These are phyloP conservation scores for Eutrema japonicum DNA, from an alignment of 345 rosid species.

Conservation along the genomic window DNA sequence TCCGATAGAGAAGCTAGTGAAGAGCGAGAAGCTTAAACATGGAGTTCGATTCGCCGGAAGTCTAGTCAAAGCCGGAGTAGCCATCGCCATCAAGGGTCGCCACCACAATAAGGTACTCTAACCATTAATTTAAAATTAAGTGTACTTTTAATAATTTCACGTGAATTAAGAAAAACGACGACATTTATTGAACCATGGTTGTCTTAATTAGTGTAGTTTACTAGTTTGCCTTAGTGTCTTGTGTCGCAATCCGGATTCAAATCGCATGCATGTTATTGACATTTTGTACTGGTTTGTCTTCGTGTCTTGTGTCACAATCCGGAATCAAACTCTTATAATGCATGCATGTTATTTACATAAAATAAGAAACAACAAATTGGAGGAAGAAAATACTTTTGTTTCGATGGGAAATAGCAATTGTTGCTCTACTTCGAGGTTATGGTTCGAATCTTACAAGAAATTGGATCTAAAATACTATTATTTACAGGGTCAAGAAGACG, in stretches of 20 bases:
- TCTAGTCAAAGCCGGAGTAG: conserved; percentile 64
- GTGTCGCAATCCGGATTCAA: not conserved
- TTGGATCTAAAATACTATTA: not conserved
- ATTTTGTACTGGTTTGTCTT: not conserved
- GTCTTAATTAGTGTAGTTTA: not conserved
- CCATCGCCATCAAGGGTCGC: conserved; percentile 50
- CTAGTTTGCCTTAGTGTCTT: not conserved
- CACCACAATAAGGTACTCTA: conserved; percentile 32
- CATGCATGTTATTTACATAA: not conserved
- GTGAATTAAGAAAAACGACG: not conserved
- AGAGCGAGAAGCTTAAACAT: conserved; percentile 55
- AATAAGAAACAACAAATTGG: not conserved
- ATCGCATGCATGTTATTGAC: not conserved
- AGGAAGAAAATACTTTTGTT: not conserved
- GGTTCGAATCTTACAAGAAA: not conserved
- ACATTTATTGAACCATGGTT: not conserved
- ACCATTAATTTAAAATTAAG: not conserved
- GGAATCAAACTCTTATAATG: not conserved
- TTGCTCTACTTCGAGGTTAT: not conserved
- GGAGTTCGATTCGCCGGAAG: conserved; percentile 58
- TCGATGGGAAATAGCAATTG: not conserved
- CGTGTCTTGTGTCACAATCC: not conserved
- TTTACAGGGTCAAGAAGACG: conserved; percentile 39
- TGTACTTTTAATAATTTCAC: not conserved
- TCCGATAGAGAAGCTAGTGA: conserved; percentile 56